Conservation (phyloP, 1,284 basidiomycete genomes). For the Entoloma clypeatum region DNA sequence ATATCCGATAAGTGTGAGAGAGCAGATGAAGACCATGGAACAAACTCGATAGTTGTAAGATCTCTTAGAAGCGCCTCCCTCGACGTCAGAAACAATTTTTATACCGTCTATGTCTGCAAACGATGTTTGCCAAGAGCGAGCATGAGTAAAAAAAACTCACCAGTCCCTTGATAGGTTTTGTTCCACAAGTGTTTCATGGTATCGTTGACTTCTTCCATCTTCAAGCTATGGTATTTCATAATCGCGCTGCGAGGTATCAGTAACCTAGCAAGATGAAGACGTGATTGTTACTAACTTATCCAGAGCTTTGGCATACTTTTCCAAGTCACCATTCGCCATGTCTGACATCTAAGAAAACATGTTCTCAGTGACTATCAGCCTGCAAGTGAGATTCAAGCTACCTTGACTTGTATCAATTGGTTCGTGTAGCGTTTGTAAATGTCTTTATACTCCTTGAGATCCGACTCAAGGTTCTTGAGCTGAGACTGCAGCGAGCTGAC, state of each 20-base stretch:
- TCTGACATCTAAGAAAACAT: slow-evolving; percentile 70
- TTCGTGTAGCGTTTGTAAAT: slow-evolving; percentile 84
- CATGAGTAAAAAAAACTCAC: slow-evolving; percentile 38
- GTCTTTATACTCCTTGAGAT: slow-evolving; percentile 86
- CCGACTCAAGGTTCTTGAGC: slow-evolving; percentile 63
- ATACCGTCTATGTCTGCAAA: slow-evolving; percentile 92
- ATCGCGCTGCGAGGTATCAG: slow-evolving; percentile 68
- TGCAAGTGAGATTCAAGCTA: slow-evolving; percentile 27
- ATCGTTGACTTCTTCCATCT: slow-evolving; percentile 99
- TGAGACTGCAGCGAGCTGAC: slow-evolving; percentile 73
- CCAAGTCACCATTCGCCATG: slow-evolving; percentile 91
- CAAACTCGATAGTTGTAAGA: slow-evolving; percentile 98
- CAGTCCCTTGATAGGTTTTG: slow-evolving; percentile 98
- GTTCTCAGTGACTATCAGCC: slow-evolving; percentile 3
- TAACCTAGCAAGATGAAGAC: slow-evolving; percentile 4
- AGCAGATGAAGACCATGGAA: slow-evolving; percentile 17
- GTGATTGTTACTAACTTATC: slow-evolving; percentile 68
- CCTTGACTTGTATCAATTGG: slow-evolving; percentile 94
- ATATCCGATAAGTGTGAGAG: slow-evolving; percentile 22
- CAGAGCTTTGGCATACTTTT: slow-evolving; percentile 95
- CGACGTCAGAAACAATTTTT: slow-evolving; percentile 90
- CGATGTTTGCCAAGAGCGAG: slow-evolving; percentile 18
- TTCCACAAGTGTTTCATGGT: slow-evolving; percentile 96
- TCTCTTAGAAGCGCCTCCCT: slow-evolving; percentile 79
- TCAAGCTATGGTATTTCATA: slow-evolving; percentile 97